A percentile compares a stretch with the other conserved stretches of the same genome.
These are phyloP conservation scores for Fusarium odoratissimum DNA, from an alignment of 2,329 filamentous ascomycete species.

Conservation along the genomic window DNA sequence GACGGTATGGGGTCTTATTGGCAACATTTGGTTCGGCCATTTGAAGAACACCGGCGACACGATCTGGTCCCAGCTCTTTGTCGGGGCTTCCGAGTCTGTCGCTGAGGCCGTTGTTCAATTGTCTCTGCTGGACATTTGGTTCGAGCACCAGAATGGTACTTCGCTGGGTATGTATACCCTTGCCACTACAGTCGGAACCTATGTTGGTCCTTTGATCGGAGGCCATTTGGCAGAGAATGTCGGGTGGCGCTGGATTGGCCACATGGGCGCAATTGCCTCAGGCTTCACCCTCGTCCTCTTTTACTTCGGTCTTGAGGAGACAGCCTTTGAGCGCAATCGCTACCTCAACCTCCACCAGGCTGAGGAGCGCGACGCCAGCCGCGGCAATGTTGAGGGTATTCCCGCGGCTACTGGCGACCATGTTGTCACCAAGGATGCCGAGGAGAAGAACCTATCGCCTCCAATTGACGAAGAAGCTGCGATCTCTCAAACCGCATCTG, in stretches of 20 bases:
- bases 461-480: slow-evolving; percentile 23
- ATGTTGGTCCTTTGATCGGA: slow-evolving; percentile 64
- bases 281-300: slow-evolving; percentile 59
- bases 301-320: slow-evolving; percentile 65
- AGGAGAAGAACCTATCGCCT: slow-evolving; percentile 15
- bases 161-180: slow-evolving; percentile 67
- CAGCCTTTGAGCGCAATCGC: slow-evolving; percentile 58
- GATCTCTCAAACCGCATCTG: slow-evolving; percentile 18
- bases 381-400: slow-evolving; percentile 33
- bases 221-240: slow-evolving; percentile 61
- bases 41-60: slow-evolving; percentile 57
- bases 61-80: slow-evolving; percentile 67
- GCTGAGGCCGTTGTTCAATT: slow-evolving; percentile 68
- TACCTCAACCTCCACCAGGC: slow-evolving; percentile 46
- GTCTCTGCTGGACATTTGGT: slow-evolving; percentile 68
- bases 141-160: slow-evolving; percentile 66
- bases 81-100: slow-evolving; percentile 67
- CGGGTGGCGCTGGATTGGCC: slow-evolving; percentile 67
- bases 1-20: slow-evolving; percentile 60
- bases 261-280: slow-evolving; percentile 62
- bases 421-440: background rate
- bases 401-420: background rate
- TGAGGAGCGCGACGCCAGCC: slow-evolving; percentile 7
- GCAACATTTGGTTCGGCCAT: slow-evolving; percentile 65
- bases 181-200: slow-evolving; percentile 66